phyloP scores from a whole-genome alignment of 2,329 filamentous ascomycete genomes.

The Ophiostoma sp. region DNA sequence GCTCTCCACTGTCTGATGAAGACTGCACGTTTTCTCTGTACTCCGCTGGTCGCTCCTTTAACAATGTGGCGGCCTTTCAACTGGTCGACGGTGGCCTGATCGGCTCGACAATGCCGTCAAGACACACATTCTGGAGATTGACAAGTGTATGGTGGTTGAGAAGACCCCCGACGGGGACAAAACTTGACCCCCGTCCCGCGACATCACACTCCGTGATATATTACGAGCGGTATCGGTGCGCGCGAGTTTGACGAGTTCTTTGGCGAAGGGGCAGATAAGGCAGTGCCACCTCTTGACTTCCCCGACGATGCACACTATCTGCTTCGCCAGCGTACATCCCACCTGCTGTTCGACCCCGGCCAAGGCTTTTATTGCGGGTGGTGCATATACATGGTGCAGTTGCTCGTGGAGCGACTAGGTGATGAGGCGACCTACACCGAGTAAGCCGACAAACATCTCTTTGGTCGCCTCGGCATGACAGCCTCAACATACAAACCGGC shows the following conservation, averaged over 20 bases:
- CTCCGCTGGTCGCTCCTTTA: constrained; percentile 24
- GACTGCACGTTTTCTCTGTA: constrained; percentile 22
- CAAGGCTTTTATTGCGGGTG: constrained; percentile 23
- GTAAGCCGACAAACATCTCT: not conserved
- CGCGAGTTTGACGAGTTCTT: not conserved
- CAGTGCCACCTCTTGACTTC: not conserved
- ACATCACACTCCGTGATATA: not conserved
- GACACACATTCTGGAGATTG: not conserved
- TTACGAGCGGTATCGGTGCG: not conserved
- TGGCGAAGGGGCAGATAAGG: not conserved
- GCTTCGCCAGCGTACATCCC: not conserved
- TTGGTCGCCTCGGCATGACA: not conserved
- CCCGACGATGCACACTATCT: not conserved
- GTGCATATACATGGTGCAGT: constrained; percentile 24
- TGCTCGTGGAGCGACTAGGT: constrained; percentile 24
- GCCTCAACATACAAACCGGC: not conserved
- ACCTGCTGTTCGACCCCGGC: constrained; percentile 25
- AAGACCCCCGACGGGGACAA: not conserved
- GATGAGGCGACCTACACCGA: constrained; percentile 15
- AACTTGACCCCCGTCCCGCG: not conserved
- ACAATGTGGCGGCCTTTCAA: constrained; percentile 24
- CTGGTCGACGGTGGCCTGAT: constrained; percentile 19
- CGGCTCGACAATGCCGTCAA: constrained; percentile 21
- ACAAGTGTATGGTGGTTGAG: not conserved
- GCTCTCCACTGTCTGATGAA: not conserved